Conservation (phyloP, 2,329 filamentous ascomycete genomes). For the Bisporella sp. region DNA sequence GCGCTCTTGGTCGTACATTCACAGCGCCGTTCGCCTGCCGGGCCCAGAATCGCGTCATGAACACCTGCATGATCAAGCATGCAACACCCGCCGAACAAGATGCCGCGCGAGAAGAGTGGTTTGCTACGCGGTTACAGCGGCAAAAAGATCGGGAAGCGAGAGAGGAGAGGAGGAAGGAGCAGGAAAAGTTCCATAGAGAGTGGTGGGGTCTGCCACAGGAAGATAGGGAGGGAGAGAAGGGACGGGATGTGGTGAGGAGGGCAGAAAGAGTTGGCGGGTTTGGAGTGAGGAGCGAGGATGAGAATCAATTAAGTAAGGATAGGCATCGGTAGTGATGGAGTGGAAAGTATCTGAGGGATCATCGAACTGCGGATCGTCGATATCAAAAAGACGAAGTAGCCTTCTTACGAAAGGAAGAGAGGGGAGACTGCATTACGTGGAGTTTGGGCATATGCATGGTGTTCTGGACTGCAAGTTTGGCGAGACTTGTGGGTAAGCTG, state of each 20-base stretch:
- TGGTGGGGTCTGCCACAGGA: slow-evolving; percentile 59
- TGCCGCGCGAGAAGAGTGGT: slow-evolving; percentile 89
- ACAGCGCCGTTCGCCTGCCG: slow-evolving; percentile 85
- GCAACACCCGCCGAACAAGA: slow-evolving; percentile 83
- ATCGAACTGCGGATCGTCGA: too few species aligned
- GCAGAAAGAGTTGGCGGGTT: slow-evolving; percentile 51
- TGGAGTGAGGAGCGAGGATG: slow-evolving; percentile 31
- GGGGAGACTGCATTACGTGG: slow-evolving; percentile 8
- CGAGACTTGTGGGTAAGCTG: slow-evolving; percentile 10
- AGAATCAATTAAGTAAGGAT: slow-evolving; percentile 27
- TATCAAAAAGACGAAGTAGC: too few species aligned
- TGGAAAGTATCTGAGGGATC: slow-evolving; percentile 1
- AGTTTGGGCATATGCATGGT: slow-evolving; percentile 18
- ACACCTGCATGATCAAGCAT: slow-evolving; percentile 83
- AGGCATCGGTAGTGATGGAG: slow-evolving; percentile 23
- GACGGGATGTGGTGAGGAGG: slow-evolving; percentile 44
- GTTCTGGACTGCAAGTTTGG: slow-evolving; percentile 9
- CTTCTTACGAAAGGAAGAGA: neutral
- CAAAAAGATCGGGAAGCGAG: slow-evolving; percentile 60
- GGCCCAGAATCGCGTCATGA: slow-evolving; percentile 76
- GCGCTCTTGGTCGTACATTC: slow-evolving; percentile 79
- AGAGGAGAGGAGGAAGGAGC: slow-evolving; percentile 49
- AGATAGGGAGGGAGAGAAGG: slow-evolving; percentile 49
- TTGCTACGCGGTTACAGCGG: slow-evolving; percentile 66
- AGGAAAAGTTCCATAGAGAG: slow-evolving; percentile 58